These are phyloP conservation scores for Amanita inopinata DNA, from an alignment of 768 basidiomycete species.

Conservation along the genomic window DNA sequence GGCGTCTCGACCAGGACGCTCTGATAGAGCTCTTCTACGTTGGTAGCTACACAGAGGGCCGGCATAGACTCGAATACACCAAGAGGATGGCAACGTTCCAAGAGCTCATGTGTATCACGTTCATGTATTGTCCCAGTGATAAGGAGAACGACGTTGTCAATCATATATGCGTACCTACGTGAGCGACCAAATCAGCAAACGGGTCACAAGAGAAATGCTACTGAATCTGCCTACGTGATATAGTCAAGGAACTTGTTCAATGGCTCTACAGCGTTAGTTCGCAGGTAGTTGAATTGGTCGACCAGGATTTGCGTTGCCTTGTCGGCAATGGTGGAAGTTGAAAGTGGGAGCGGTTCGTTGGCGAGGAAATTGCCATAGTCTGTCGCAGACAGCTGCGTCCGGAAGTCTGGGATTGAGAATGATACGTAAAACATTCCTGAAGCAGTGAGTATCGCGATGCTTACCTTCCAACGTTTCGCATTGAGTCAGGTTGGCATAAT, in stretches of 20 bases:
- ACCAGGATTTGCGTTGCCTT: constrained; percentile 93
- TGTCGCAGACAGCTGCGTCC: constrained; percentile 90
- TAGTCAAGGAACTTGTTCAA: constrained; percentile 92
- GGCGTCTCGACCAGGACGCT: constrained; percentile 97
- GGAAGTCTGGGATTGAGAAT: constrained; percentile 80
- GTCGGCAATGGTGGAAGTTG: constrained; percentile 93
- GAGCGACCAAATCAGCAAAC: constrained; percentile 10
- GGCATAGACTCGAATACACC: constrained; percentile 99
- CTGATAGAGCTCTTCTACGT: constrained; percentile 96
- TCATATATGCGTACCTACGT: constrained; percentile 94
- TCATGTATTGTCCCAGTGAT: constrained; percentile 97
- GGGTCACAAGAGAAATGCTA: neutral
- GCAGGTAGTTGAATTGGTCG: constrained; percentile 93
- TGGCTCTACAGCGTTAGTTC: constrained; percentile 86
- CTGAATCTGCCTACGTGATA: constrained; percentile 70
- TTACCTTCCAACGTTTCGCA: constrained; percentile 95
- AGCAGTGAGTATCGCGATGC: constrained; percentile 13
- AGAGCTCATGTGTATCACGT: constrained; percentile 91
- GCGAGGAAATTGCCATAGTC: constrained; percentile 99
- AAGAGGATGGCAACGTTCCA: constrained; percentile 94
- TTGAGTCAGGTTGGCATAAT: constrained; percentile 91
- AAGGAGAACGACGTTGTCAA: constrained; percentile 96
- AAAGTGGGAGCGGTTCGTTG: constrained; percentile 89
- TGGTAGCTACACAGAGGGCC: constrained; percentile 96
- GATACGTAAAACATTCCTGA: neutral